Evolutionary conservation across 441 rosid species (phyloP), one percentile per base, ranked within the genome.

Genomic region (Gossypium schwendimanii): DNA sequence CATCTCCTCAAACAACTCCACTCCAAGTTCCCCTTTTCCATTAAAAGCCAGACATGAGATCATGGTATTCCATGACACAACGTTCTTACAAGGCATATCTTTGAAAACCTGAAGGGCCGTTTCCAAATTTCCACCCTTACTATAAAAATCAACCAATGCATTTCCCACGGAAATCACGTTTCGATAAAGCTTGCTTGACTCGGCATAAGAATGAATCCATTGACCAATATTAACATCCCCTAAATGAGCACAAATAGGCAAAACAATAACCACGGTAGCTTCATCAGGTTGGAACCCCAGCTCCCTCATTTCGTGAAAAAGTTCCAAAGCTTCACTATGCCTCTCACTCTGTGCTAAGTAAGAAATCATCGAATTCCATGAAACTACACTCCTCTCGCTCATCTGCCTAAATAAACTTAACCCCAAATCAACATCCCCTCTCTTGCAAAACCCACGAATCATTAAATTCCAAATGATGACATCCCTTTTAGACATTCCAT

Each of bases 341-440:
- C 88, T 81, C 21, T 94, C 88, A 66, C 82, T 74, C 68, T 81
- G 85, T 0, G 87, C 86, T 77, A 91, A 84, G 70, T 87, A 84
- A 52, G 90, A 86, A 11, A 93, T 88, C 84, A 91, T 86, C 7
- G 82, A 84, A 73, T 91, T 93, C 98, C 97, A 89, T 0, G 97
- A 84, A 41, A 87, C 93, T 67, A 86, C 79, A 78, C 84, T 91
- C 71, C 86, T 80, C 67, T 84, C 84, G 0, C 78, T 82, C 97
- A 91, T 93, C 79, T 82, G 10, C 62, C 77, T 75, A 49, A 93
- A 93, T 64, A 87, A 64, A 39, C 1, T 2, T 77, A 91, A 71
- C 21, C 92, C 96, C 80, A 24, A 76, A 55, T 83, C 88, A 12
- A 91, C 81, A 28, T 88, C 81, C 1, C 98, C 94, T 2, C 77